These are phyloP conservation scores for Rhizopogon vinicolor DNA, from an alignment of 768 basidiomycete species.

Conservation along the genomic window DNA sequence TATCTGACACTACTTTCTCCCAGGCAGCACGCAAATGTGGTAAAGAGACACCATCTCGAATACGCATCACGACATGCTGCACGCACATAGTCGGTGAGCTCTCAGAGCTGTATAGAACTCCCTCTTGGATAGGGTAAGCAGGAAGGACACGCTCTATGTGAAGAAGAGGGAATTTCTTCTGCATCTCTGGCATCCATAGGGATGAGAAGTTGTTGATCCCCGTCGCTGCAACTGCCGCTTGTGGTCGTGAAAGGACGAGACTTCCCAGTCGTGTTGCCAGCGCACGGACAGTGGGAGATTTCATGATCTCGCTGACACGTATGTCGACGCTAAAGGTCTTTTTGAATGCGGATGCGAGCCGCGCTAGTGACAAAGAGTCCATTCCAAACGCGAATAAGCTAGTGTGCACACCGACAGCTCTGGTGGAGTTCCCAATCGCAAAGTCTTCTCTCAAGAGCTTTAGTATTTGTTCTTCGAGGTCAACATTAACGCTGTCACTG, in stretches of 20 bases:
- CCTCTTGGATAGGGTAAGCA: conserved; percentile 43
- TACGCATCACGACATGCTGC: conserved; percentile 36
- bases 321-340: conserved; percentile 12
- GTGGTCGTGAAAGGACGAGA: background rate
- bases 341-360: conserved; percentile 19
- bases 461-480: conserved; percentile 21
- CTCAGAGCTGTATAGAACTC: conserved; percentile 38
- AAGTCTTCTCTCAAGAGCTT: conserved; percentile 1
- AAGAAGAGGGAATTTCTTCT: conserved; percentile 1
- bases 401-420: conserved; percentile 10
- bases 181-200: conserved; percentile 10
- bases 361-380: conserved; percentile 25
- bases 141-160: conserved; percentile 28
- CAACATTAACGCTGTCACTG: background rate
- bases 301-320: conserved; percentile 28
- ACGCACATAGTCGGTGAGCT: conserved; percentile 36
- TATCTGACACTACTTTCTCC: conserved; percentile 20
- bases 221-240: background rate
- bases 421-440: background rate
- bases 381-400: conserved; percentile 30
- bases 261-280: conserved; percentile 14
- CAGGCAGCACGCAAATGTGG: conserved; percentile 28
- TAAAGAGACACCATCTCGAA: conserved; percentile 18
- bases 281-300: conserved; percentile 14
- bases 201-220: conserved; percentile 13